phyloP scores from a whole-genome alignment of 108 stramenopile genomes.

The Conticribra weissflogii region DNA sequence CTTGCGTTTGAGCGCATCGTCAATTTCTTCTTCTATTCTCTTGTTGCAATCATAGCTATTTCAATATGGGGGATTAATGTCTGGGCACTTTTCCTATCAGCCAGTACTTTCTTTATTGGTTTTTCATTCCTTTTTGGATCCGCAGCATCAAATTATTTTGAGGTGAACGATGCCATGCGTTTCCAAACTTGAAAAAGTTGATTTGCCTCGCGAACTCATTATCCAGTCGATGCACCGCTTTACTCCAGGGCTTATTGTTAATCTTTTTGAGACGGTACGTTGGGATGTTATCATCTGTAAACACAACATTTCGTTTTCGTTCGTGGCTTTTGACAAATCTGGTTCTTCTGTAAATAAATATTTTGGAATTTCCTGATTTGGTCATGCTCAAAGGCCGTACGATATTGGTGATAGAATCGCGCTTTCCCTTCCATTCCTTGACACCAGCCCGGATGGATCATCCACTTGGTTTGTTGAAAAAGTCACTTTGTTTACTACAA shows the following conservation, averaged over 20 bases:
- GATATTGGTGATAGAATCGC: constrained; percentile 51
- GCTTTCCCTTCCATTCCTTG: constrained; percentile 38
- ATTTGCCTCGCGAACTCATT: neutral
- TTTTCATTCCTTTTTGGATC: constrained; percentile 61
- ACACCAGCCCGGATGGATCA: constrained; percentile 44
- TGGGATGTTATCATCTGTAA: too few species aligned
- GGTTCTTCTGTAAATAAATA: too few species aligned
- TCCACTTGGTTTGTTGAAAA: constrained; percentile 72
- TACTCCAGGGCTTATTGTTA: constrained; percentile 65
- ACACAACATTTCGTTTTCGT: too few species aligned
- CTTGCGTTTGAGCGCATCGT: constrained; percentile 67
- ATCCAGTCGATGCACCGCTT: too few species aligned
- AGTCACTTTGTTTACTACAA: constrained; percentile 71
- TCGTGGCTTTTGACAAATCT: too few species aligned
- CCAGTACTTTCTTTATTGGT: constrained; percentile 49
- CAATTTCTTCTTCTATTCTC: constrained; percentile 62
- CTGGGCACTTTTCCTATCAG: constrained; percentile 50
- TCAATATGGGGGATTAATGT: constrained; percentile 44
- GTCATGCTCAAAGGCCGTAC: too few species aligned
- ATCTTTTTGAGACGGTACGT: constrained; percentile 55
- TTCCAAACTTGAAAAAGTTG: too few species aligned
- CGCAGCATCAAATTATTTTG: constrained; percentile 66
- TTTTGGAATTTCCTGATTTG: too few species aligned
- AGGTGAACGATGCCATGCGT: constrained; percentile 18
- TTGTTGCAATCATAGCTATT: constrained; percentile 45